Base-by-base conservation (phyloP, 495 filamentous ascomycete species). In the Aspergillus olivimuriae region DNA sequence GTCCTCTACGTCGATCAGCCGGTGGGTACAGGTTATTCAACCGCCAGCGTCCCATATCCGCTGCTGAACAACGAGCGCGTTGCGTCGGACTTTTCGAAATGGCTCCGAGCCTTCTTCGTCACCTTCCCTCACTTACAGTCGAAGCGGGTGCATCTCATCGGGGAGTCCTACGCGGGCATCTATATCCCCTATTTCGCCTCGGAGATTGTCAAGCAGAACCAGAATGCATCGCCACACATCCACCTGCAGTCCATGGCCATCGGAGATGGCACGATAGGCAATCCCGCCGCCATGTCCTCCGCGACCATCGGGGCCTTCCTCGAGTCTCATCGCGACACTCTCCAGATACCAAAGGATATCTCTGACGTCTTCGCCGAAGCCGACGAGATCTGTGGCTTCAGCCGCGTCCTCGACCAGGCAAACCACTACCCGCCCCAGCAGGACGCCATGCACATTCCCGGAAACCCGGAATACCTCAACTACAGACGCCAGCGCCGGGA, bases 1-100 rank as follows among this genome's bases (percentile, higher is more conserved):
- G 56, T 69, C 7, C 53, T 72, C 1, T 70, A 70, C 41, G 50
- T 72, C 36, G 66, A 70, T 43, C 69, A 73, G 40, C 67, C 67
- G 3, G 61, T 61, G 14, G 67, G 69, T 1, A 65, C 64, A 1
- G 66, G 67, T 7, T 65, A 57, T 30, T 67, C 61, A 8, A 61
- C 51, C 8, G 63, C 61, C 28, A 63, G 57, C 37, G 32, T 39
- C 21, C 59, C 56, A 1, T 66, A 65, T 21, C 57, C 58, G 0
- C 50, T 58, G 1, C 12, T 11, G 10, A 43, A 53, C 48, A 65
- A 64, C 36, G 55, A 53, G 10, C 46, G 51, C 31, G 55, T 65
- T 19, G 63, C 66, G 11, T 40, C 46, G 11, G 51, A 65, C 34
- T 70, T 73, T 44, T 51, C 47, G 17, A 34, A 23, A 39, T 73